A percentile compares a stretch with the other conserved stretches of the same genome.
These are phyloP conservation scores for Sugiyamaella paludigena DNA, from an alignment of 1,139 yeast species.

Conservation along the genomic window DNA sequence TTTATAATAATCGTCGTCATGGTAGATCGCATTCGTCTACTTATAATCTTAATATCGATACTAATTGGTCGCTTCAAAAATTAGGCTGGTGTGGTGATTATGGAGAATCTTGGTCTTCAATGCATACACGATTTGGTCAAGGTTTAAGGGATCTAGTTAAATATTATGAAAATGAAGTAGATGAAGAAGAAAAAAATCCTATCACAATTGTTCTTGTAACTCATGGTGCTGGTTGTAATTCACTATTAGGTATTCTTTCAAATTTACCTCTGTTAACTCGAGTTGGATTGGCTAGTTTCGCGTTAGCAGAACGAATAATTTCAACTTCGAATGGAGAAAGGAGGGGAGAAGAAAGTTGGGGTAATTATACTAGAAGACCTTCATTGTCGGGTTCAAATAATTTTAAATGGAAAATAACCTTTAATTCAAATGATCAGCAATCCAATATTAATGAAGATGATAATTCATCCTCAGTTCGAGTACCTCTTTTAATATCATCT, in stretches of 20 bases:
- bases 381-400: too few species aligned
- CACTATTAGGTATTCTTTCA: slow-evolving; percentile 37
- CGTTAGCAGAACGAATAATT: slow-evolving; percentile 23
- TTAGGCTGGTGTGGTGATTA: slow-evolving; percentile 39
- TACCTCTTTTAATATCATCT: slow-evolving; percentile 4
- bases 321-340: neutral
- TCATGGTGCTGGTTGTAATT: slow-evolving; percentile 44
- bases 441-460: neutral
- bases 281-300: slow-evolving; percentile 35
- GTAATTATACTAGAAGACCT: neutral
- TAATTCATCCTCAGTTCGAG: neutral
- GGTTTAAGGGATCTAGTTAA: slow-evolving; percentile 33
- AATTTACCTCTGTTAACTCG: slow-evolving; percentile 36
- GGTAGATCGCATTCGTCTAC: neutral
- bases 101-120: slow-evolving; percentile 40
- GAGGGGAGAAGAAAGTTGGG: neutral
- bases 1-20: slow-evolving; percentile 7
- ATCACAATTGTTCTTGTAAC: slow-evolving; percentile 38
- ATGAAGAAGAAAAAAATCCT: neutral
- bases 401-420: slow-evolving; percentile 8
- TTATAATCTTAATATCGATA: slow-evolving; percentile 17
- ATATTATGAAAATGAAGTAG: slow-evolving; percentile 22
- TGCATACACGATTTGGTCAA: slow-evolving; percentile 36
- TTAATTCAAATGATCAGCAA: slow-evolving; percentile 1
- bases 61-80: slow-evolving; percentile 32